Evolutionary conservation across 2,329 filamentous ascomycete genomes (phyloP), one percentile per base, ranked within the genome.

Genomic region (Microthyrium microscopicum): DNA sequence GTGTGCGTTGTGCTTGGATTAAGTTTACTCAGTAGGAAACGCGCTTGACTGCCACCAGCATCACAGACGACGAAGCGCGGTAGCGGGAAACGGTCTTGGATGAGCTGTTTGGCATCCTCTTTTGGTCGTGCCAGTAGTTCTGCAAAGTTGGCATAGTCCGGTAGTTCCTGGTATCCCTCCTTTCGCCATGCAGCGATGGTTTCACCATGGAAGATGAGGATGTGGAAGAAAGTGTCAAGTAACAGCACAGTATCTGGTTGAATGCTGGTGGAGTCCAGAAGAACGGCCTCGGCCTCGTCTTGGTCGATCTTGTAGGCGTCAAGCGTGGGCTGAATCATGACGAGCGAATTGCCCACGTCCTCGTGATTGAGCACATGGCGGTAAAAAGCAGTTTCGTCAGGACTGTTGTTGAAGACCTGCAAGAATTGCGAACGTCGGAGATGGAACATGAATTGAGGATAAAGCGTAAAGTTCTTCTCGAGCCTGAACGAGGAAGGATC

Each of bases 381-480:
- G 54, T 95, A 93, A 58, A 98, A 98, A n/a, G 89, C 89, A 17
- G 89, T 98, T 58, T 98, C 89, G 47, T 98, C 89, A 5, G 89
- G 89, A 0, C 87, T 95, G 57, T 95, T 98, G 65, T 98, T 98
- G 70, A 98, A 98, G 37, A 98, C 85, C 52, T 98, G 89, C 42
- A 98, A 59, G 64, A 98, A 98, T 56, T 95, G 89, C 57, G 84
- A 93, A 56, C 89, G 74, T 46, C 89, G 79, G 40, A 98, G 69
- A 56, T 98, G 89, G 67, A 98, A 98, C 89, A 98, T 98, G 61
- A 98, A 98, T 54, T 98, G 89, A 18, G 89, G 89, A 51, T 98
- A 98, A 12, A 98, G 68, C 0, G 87, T 95, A 52, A 98, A 98
- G 64, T 98, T 98, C 72, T 94, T 94, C 58, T 98, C 89, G 24